Percentiles rank a stretch among this genome's conserved stretches.
Evolutionary conservation across 441 rosid species (phyloP).

Genomic region (Erodium texanum): DNA sequence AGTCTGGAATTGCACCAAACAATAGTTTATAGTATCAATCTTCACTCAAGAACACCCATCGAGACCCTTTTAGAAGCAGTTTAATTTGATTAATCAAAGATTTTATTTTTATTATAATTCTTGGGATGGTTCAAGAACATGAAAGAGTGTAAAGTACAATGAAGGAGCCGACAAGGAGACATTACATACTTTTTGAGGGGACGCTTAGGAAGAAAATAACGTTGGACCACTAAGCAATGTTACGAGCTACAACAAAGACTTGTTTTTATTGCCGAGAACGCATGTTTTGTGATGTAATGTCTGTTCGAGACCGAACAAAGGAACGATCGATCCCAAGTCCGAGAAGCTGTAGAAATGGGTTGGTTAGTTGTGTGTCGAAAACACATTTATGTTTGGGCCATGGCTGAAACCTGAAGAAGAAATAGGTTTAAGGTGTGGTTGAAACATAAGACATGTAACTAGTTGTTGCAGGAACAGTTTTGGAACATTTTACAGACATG

Average conservation of each 20-base stretch:
- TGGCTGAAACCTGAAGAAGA: background rate
- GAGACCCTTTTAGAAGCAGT: background rate
- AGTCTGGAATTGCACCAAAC: background rate
- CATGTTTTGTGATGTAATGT: constrained; percentile 23
- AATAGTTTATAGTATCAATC: background rate
- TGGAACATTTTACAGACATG: background rate
- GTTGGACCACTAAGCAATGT: constrained; percentile 13
- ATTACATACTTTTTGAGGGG: background rate
- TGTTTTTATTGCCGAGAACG: constrained; percentile 3
- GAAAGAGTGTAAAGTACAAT: background rate
- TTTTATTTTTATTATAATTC: background rate
- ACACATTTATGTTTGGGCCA: background rate
- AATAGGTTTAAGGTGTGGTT: too few relatives aligned
- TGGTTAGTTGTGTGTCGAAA: too few relatives aligned
- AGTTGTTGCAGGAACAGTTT: background rate
- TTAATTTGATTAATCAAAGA: background rate
- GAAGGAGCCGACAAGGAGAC: constrained; percentile 17
- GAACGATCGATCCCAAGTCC: background rate
- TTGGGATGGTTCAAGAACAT: background rate
- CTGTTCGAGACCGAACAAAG: constrained; percentile 10
- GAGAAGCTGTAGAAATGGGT: background rate
- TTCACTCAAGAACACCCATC: too few relatives aligned
- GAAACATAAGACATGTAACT: background rate
- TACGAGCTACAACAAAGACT: background rate
- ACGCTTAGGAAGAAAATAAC: constrained; percentile 4